phyloP scores from a whole-genome alignment of 2,329 filamentous ascomycete species.

The Penicillium sclerotigenum region DNA sequence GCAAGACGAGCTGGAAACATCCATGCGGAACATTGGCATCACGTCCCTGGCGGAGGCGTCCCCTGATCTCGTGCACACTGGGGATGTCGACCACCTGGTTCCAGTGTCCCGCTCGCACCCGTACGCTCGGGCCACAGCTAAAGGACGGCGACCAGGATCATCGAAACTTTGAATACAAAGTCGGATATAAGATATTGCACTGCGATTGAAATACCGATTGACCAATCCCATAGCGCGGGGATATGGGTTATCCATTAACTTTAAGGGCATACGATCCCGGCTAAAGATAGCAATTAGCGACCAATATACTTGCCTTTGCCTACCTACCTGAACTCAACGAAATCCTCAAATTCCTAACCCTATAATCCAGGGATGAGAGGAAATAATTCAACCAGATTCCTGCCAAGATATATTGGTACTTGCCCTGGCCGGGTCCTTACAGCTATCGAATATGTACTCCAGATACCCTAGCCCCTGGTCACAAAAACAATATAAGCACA shows the following conservation, averaged over 20 bases:
- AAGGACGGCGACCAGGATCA: constrained; percentile 21
- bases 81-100: constrained; percentile 52
- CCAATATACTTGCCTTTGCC: not conserved
- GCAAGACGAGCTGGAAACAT: constrained; percentile 48
- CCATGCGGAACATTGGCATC: constrained; percentile 49
- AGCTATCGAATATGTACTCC: constrained; percentile 1
- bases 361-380: not conserved
- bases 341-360: too few relatives aligned
- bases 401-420: constrained; percentile 1
- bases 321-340: not conserved
- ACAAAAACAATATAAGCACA: not conserved
- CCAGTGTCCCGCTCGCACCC: constrained; percentile 41
- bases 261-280: not conserved
- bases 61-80: constrained; percentile 47
- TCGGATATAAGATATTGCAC: not conserved
- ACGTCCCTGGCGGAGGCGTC: constrained; percentile 44
- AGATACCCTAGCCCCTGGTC: not conserved
- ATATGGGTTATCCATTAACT: not conserved
- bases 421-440: not conserved
- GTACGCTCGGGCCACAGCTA: constrained; percentile 40
- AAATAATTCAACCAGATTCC: not conserved
- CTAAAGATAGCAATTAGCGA: not conserved
- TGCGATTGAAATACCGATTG: not conserved
- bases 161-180: constrained; percentile 28
- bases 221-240: not conserved